Conservation (phyloP, 2,329 filamentous ascomycete genomes). For the Diaporthe sp. region DNA sequence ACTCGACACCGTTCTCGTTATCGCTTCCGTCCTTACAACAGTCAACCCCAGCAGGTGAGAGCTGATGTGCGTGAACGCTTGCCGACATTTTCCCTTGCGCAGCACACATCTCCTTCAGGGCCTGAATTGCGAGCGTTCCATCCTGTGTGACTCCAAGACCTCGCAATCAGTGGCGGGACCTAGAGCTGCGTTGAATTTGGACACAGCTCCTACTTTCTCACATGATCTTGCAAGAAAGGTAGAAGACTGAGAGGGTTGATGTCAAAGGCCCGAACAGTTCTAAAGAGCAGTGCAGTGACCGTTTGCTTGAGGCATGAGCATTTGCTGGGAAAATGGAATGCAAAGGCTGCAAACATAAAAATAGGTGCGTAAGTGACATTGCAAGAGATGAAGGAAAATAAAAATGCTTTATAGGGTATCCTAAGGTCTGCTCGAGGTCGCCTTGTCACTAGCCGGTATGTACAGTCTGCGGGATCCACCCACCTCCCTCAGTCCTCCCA, state of each 20-base stretch:
- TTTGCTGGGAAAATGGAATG: not conserved
- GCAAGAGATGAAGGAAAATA: too few relatives aligned
- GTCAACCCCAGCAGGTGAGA: not conserved
- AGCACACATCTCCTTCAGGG: not conserved
- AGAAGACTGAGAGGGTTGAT: not conserved
- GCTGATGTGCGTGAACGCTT: too few relatives aligned
- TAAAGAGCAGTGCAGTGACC: not conserved
- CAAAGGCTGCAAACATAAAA: not conserved
- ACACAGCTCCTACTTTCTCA: not conserved
- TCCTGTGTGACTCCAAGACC: not conserved
- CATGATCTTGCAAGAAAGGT: not conserved
- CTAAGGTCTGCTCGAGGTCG: not conserved
- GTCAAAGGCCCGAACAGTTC: too few relatives aligned
- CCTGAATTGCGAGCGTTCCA: not conserved
- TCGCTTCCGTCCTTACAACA: not conserved
- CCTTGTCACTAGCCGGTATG: not conserved
- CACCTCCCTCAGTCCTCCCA: slow-evolving; percentile 31
- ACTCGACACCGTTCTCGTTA: slow-evolving; percentile 23
- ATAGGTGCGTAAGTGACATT: not conserved
- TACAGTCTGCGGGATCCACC: not conserved
- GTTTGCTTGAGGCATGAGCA: not conserved
- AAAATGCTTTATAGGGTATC: slow-evolving; percentile 12
- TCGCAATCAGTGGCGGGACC: not conserved
- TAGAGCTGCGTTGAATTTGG: too few relatives aligned
- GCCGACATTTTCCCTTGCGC: not conserved